Evolutionary conservation across 2,329 filamentous ascomycete species (phyloP).

Genomic region (Fusarium stilboides): DNA sequence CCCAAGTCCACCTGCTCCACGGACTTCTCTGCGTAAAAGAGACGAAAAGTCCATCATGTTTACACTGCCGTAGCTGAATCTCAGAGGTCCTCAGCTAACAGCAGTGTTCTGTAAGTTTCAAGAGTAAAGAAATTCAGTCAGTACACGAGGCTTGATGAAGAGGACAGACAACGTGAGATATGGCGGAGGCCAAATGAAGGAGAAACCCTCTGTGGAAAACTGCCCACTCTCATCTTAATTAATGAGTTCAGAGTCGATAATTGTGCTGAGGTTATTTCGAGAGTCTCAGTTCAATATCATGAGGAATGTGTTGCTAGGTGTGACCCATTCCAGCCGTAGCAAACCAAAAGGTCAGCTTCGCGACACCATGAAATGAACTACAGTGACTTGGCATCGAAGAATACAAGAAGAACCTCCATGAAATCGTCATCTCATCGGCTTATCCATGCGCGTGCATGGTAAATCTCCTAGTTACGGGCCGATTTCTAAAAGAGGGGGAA

Average conservation of each 20-base stretch:
- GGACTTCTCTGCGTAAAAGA: slow-evolving; percentile 21
- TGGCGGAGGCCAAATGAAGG: slow-evolving; percentile 32
- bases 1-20: slow-evolving; percentile 46
- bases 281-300: slow-evolving; percentile 51
- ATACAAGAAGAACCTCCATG: slow-evolving; percentile 2
- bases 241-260: slow-evolving; percentile 16
- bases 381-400: not conserved
- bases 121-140: slow-evolving; percentile 10
- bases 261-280: slow-evolving; percentile 49
- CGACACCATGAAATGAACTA: slow-evolving; percentile 29
- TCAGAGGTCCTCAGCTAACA: slow-evolving; percentile 20
- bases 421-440: slow-evolving; percentile 13
- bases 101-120: slow-evolving; percentile 22
- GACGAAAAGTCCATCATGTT: slow-evolving; percentile 27
- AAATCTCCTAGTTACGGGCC: slow-evolving; percentile 4
- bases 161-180: slow-evolving; percentile 41
- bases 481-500: slow-evolving; percentile 1
- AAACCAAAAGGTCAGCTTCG: slow-evolving; percentile 33
- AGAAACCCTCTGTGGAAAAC: slow-evolving; percentile 31
- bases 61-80: slow-evolving; percentile 29
- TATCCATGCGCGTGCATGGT: not conserved
- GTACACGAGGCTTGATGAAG: slow-evolving; percentile 22
- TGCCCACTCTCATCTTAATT: slow-evolving; percentile 45
- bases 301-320: slow-evolving; percentile 59
- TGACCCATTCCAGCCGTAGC: slow-evolving; percentile 55